Conservation (phyloP, 768 basidiomycete species). For the Multifurca ochricompacta region DNA sequence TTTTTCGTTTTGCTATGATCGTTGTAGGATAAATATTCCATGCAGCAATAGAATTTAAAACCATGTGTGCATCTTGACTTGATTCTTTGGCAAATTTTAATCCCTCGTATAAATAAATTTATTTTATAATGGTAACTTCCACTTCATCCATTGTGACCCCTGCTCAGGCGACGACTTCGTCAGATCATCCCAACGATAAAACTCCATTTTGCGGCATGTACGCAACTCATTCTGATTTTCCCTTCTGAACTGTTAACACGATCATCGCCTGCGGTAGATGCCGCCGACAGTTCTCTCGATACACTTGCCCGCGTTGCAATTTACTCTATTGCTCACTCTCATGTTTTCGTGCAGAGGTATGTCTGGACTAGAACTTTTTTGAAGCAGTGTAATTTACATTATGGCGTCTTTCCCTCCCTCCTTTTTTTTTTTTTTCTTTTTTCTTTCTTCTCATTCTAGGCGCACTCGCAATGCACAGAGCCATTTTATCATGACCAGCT, state of each 20-base stretch:
- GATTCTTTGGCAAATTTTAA: too few species aligned
- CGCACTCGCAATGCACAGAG: conserved; percentile 72
- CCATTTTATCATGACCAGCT: conserved; percentile 73
- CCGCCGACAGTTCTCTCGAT: conserved; percentile 65
- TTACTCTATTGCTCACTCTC: conserved; percentile 69
- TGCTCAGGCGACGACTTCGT: too few species aligned
- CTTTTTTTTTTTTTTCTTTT: too few species aligned
- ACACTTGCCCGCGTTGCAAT: conserved; percentile 79
- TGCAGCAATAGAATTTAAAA: not conserved
- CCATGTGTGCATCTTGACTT: too few species aligned
- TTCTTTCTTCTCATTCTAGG: conserved; percentile 30
- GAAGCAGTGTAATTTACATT: not conserved
- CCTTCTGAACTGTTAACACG: not conserved
- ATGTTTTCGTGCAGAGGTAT: conserved; percentile 57
- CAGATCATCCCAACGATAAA: not conserved
- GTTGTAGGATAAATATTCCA: not conserved
- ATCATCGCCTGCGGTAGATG: conserved; percentile 49
- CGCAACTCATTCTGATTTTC: too few species aligned
- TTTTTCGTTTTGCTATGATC: not conserved
- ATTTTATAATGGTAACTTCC: not conserved
- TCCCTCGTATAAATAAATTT: too few species aligned
- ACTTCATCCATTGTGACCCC: not conserved
- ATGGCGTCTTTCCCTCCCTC: too few species aligned
- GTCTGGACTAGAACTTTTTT: not conserved
- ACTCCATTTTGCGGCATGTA: conserved; percentile 10